A percentile compares a stretch with the other conserved stretches of the same genome.
Evolutionary conservation across 129 eudicot genomes (phyloP).

Genomic region (Tanacetum coccineum): DNA sequence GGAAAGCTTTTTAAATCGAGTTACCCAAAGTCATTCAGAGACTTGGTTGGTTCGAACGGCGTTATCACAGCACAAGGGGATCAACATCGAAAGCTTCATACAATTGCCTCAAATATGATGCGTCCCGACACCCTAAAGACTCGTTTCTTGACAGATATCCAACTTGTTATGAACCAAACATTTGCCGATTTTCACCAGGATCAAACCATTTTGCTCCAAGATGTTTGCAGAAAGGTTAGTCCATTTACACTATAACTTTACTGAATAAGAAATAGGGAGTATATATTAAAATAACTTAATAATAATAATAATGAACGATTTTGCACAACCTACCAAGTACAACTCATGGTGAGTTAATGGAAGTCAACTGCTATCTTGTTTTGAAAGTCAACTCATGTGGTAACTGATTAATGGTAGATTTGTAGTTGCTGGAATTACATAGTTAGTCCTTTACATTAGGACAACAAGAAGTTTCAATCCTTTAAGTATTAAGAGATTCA

Average conservation of each 20-base stretch:
- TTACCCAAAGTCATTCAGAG: slow-evolving; percentile 79
- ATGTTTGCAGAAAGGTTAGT: slow-evolving; percentile 74
- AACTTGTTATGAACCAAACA: slow-evolving; percentile 43
- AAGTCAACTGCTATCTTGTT: slow-evolving; percentile 11
- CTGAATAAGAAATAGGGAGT: too few relatives aligned
- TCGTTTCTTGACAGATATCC: slow-evolving; percentile 61
- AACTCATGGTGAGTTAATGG: not conserved
- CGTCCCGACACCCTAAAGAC: slow-evolving; percentile 52
- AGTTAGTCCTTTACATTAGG: slow-evolving; percentile 12
- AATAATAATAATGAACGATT: not conserved
- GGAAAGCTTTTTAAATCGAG: slow-evolving; percentile 70
- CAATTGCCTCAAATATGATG: slow-evolving; percentile 78
- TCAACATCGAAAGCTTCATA: slow-evolving; percentile 68
- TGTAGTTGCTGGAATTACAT: not conserved
- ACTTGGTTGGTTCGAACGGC: slow-evolving; percentile 73
- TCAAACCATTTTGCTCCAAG: slow-evolving; percentile 62
- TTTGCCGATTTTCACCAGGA: slow-evolving; percentile 33
- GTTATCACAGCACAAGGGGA: slow-evolving; percentile 80
- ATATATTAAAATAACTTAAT: too few relatives aligned
- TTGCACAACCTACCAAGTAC: slow-evolving; percentile 18
- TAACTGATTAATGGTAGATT: slow-evolving; percentile 6
- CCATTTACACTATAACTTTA: not conserved
- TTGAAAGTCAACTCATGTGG: slow-evolving; percentile 9
- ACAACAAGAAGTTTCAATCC: slow-evolving; percentile 4
- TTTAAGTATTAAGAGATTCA: slow-evolving; percentile 5